phyloP scores from a whole-genome alignment of 352 stramenopile species.

The Phytophthora ramorum region DNA sequence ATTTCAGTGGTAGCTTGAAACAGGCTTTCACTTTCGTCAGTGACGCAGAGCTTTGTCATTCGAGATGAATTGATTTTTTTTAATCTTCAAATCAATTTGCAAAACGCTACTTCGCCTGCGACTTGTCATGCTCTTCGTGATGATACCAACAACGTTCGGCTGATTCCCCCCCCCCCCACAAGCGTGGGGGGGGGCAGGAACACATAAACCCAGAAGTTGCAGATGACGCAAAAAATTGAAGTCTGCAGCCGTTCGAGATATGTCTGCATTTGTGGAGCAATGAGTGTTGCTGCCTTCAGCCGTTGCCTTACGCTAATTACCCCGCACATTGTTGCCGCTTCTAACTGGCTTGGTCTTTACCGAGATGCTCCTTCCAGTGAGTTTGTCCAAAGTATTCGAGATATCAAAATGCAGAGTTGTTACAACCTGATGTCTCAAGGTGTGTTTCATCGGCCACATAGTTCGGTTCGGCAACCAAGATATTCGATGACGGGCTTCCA shows the following conservation, averaged over 20 bases:
- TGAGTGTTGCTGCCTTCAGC: not conserved
- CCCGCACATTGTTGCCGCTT: not conserved
- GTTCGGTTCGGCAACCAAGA: not conserved
- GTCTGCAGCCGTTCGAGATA: not conserved
- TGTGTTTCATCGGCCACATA: slow-evolving; percentile 4
- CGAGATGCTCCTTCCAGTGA: slow-evolving; percentile 1
- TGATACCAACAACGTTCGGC: too few relatives aligned
- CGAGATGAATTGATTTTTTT: not conserved
- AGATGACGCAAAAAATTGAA: not conserved
- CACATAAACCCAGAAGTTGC: too few relatives aligned
- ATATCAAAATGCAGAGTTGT: slow-evolving; percentile 10
- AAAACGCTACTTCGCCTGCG: too few relatives aligned
- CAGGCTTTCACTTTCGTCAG: not conserved
- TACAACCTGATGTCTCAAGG: slow-evolving; percentile 13
- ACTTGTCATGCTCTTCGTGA: too few relatives aligned
- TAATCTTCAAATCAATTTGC: too few relatives aligned
- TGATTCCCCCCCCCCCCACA: too few relatives aligned
- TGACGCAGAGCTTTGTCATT: not conserved
- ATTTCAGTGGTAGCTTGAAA: not conserved
- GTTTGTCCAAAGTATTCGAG: slow-evolving; percentile 11
- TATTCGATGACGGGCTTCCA: not conserved
- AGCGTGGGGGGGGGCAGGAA: too few relatives aligned
- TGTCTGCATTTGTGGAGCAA: not conserved
- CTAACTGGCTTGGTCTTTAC: slow-evolving; percentile 11
- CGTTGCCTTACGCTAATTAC: not conserved